phyloP scores from a whole-genome alignment of 129 eudicot genomes.

The Centella asiatica region DNA sequence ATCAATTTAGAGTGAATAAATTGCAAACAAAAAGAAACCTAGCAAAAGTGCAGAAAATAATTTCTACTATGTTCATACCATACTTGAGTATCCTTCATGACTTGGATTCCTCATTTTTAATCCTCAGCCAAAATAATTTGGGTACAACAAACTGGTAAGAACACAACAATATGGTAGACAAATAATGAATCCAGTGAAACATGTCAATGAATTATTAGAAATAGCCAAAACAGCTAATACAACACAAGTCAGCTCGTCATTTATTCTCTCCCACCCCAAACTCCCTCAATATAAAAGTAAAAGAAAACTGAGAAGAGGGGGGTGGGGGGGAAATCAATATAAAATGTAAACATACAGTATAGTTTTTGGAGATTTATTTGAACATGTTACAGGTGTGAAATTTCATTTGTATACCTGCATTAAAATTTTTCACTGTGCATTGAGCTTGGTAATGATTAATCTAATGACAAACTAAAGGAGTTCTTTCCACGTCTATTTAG shows the following conservation, averaged over 20 bases:
- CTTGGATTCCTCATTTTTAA: not conserved
- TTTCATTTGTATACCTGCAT: constrained; percentile 16
- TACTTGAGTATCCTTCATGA: no score
- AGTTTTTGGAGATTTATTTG: not conserved
- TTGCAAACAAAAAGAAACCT: no score
- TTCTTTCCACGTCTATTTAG: not conserved
- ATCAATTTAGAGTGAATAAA: no score
- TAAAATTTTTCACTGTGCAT: not conserved
- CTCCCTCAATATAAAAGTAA: not conserved
- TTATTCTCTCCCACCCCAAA: no score
- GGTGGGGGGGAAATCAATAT: not conserved
- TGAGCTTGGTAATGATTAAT: constrained; percentile 1
- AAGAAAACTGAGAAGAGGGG: not conserved
- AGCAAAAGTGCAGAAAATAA: no score
- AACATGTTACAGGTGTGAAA: not conserved
- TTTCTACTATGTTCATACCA: no score
- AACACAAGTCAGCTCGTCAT: not conserved
- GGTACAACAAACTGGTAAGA: not conserved
- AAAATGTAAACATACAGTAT: constrained; percentile 11
- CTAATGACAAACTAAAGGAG: constrained; percentile 3
- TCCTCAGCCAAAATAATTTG: not conserved
- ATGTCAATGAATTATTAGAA: not conserved
- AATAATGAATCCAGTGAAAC: not conserved
- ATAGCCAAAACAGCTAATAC: not conserved
- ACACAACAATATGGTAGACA: not conserved